Evolutionary conservation across 2,329 filamentous ascomycete genomes (phyloP).

Genomic region (Curvularia spicifera): DNA sequence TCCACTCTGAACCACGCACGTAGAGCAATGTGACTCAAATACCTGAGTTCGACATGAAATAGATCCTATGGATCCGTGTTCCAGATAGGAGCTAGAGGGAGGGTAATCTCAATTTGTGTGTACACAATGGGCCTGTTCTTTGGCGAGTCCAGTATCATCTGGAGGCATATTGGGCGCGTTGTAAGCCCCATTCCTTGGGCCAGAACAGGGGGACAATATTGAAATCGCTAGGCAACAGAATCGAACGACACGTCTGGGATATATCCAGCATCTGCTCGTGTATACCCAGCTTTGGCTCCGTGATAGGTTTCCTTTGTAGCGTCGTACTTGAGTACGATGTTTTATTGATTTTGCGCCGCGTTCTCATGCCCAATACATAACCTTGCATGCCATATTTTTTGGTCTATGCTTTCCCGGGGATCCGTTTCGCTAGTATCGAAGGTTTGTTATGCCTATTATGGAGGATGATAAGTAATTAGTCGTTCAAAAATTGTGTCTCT

Average conservation of each 20-base stretch:
- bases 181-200: not conserved
- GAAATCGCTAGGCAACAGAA: not conserved
- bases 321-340: not conserved
- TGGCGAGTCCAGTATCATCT: slow-evolving; percentile 9
- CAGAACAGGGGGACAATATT: not conserved
- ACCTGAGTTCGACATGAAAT: slow-evolving; percentile 11
- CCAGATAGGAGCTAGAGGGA: slow-evolving; percentile 13
- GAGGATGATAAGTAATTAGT: not conserved
- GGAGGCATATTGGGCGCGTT: not conserved
- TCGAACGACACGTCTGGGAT: not conserved
- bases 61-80: not conserved
- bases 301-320: not conserved
- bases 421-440: not conserved
- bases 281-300: not conserved
- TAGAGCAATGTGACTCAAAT: slow-evolving; percentile 3
- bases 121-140: slow-evolving; percentile 13
- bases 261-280: not conserved
- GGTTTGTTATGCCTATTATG: not conserved
- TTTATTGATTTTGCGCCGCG: slow-evolving; percentile 4
- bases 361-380: not conserved
- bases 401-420: not conserved
- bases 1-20: not conserved
- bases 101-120: slow-evolving; percentile 15
- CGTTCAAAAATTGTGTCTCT: no score
- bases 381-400: not conserved